Base-by-base conservation (phyloP, 192 early-diverging fungal species). In the Entomortierella chlamydospora region DNA sequence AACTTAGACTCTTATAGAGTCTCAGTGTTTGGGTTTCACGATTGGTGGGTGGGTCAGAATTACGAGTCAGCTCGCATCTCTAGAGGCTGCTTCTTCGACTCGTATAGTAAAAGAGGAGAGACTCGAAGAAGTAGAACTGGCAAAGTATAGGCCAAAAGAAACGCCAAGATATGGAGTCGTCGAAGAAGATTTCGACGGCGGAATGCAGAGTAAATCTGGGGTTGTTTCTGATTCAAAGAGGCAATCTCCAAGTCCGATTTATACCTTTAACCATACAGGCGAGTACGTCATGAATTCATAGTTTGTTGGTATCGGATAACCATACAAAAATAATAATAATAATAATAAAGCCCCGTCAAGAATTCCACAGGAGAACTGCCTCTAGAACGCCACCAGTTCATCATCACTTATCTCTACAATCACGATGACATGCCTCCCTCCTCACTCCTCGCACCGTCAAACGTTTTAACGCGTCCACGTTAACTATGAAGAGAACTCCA, bases 131-230 rank as follows among this genome's bases (percentile, higher is more conserved):
- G 3, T 66, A 20, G 64, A 53, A 20, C 22, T 64, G 50, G 37
- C 26, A 13, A 64, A 42, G 22, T 64, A 53, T 17, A 8, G 8
- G 11, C 61, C 28, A 28, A 45, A 22, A 29, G 43, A 2, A 17
- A 41, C 29, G 28, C 30, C 6, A 22, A 18, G 28, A 49, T 49
- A 2, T n/a, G 31, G 8, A 37, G 34, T 37, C 4, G 10, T 37
- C 34, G 61, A 63, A 31, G 47, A 63, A 28, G 18, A 50, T 22
- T 42, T 63, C 6, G 61, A 63, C 49, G 61, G 61, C n/a, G n/a
- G 34, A 37, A 37, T 7, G 4, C 34, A 37, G 15, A 63, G 61
- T 26, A 22, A 20, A 30, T 15, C 43, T n/a, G n/a, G n/a, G n/a
- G n/a, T n/a, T n/a, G n/a, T 30, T 8, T 10, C 61, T 20, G 61